A percentile compares a stretch with the other conserved stretches of the same genome.
Evolutionary conservation across 2,329 filamentous ascomycete genomes (phyloP).

Genomic region (Aureobasidium namibiae): DNA sequence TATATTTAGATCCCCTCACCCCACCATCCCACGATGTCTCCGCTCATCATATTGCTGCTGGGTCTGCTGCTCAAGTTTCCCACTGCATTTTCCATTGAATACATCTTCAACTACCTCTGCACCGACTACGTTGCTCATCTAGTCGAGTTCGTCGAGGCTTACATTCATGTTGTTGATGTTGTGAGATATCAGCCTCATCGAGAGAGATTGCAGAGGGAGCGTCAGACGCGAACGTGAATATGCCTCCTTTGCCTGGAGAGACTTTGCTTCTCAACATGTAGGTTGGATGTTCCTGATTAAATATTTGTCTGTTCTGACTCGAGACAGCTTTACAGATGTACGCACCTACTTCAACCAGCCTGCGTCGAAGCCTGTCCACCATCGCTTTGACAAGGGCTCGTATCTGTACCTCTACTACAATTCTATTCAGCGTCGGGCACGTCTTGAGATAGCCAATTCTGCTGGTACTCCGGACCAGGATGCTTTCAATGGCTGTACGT

Average conservation of each 20-base stretch:
- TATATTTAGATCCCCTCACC: neutral
- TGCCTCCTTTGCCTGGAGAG: conserved; percentile 42
- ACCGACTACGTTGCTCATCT: conserved; percentile 21
- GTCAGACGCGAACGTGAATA: conserved; percentile 21
- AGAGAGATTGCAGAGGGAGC: neutral
- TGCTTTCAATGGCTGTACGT: conserved; percentile 68
- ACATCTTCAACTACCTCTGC: conserved; percentile 17
- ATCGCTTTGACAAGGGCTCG: conserved; percentile 71
- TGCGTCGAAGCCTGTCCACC: conserved; percentile 59
- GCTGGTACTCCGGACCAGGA: conserved; percentile 69
- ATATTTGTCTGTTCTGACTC: neutral
- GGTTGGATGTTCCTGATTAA: conserved; percentile 17
- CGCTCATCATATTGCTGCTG: conserved; percentile 7
- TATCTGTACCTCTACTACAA: conserved; percentile 78
- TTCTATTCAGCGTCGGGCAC: conserved; percentile 55
- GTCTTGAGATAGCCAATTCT: conserved; percentile 68
- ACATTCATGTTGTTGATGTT: conserved; percentile 22
- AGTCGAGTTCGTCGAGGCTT: conserved; percentile 21
- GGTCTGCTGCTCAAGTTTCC: conserved; percentile 15
- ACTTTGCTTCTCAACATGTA: conserved; percentile 40
- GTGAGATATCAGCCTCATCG: conserved; percentile 16
- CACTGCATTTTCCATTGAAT: conserved; percentile 15
- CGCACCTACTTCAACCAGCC: conserved; percentile 73
- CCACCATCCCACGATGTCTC: conserved; percentile 10
- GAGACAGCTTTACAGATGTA: conserved; percentile 62